Evolutionary conservation across 1,139 yeast species (phyloP).

Genomic region (Geotrichum klebahnii): DNA sequence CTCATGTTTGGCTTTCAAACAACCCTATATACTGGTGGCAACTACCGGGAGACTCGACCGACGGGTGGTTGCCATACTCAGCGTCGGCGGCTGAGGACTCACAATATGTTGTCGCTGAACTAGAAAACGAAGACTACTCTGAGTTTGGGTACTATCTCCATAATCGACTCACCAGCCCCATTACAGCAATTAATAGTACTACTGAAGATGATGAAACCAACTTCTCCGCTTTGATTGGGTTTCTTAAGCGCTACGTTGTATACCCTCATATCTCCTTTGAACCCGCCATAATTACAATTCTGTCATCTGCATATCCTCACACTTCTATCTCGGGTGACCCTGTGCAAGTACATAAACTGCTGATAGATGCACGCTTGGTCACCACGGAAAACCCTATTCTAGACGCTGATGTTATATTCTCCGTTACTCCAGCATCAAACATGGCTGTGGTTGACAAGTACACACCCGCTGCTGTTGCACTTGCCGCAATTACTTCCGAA

Average conservation of each 20-base stretch:
- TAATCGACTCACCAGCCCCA: no score
- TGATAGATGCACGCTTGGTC: conserved; percentile 14
- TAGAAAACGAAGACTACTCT: conserved; percentile 2
- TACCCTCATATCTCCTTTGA: conserved; percentile 28
- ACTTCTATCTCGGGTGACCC: conserved; percentile 7
- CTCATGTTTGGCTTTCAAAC: conserved; percentile 19
- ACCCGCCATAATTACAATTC: conserved; percentile 22
- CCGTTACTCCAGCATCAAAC: conserved; percentile 2
- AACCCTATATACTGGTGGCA: conserved; percentile 19
- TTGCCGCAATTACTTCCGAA: neutral
- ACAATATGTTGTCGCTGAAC: conserved; percentile 15
- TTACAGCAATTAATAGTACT: neutral
- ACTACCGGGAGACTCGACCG: conserved; percentile 8
- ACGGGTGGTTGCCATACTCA: conserved; percentile 14
- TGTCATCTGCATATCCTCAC: conserved; percentile 5
- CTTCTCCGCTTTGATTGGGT: conserved; percentile 14
- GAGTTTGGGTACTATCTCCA: conserved; percentile 13
- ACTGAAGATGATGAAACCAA: conserved; percentile 14
- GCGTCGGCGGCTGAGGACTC: conserved; percentile 18
- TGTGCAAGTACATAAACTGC: conserved; percentile 16
- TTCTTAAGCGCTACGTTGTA: conserved; percentile 27
- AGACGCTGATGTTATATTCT: conserved; percentile 18
- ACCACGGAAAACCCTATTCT: conserved; percentile 16
- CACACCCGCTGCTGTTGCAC: neutral
- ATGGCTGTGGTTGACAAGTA: conserved; percentile 8